These are phyloP conservation scores for Nepenthes alata DNA, from an alignment of 179 eudicot genomes.

Conservation along the genomic window DNA sequence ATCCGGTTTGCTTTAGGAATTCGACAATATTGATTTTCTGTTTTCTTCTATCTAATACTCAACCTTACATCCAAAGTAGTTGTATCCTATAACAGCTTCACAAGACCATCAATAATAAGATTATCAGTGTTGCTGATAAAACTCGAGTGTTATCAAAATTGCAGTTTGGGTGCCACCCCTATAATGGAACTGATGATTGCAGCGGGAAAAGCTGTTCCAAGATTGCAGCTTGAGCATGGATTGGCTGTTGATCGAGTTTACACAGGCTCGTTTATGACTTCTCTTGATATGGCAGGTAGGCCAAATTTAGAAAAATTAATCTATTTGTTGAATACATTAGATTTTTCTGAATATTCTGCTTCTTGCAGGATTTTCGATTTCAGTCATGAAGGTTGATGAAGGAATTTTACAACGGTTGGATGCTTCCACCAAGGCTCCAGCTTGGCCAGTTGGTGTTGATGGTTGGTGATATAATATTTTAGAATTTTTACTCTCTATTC, in stretches of 20 bases:
- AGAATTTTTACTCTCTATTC: neutral
- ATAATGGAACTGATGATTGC: conserved; percentile 87
- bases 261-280: conserved; percentile 94
- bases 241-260: conserved; percentile 96
- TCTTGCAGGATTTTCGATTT: conserved; percentile 69
- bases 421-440: conserved; percentile 87
- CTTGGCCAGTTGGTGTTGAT: conserved; percentile 83
- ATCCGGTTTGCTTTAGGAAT: no score
- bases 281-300: conserved; percentile 92
- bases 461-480: conserved; percentile 33
- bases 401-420: conserved; percentile 59
- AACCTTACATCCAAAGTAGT: no score
- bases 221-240: conserved; percentile 92
- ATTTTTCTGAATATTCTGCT: conserved; percentile 6
- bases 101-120: neutral
- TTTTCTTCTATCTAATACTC: no score
- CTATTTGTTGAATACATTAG: neutral
- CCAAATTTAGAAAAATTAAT: conserved; percentile 3
- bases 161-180: conserved; percentile 88
- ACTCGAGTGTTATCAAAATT: conserved; percentile 9
- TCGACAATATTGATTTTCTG: no score
- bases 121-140: neutral
- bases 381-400: conserved; percentile 79
- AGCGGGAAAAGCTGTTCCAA: conserved; percentile 88
- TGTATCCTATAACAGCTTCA: no score